Evolutionary conservation across 2,329 filamentous ascomycete species (phyloP).

Genomic region (Paecilomyces dactylethromorphus): DNA sequence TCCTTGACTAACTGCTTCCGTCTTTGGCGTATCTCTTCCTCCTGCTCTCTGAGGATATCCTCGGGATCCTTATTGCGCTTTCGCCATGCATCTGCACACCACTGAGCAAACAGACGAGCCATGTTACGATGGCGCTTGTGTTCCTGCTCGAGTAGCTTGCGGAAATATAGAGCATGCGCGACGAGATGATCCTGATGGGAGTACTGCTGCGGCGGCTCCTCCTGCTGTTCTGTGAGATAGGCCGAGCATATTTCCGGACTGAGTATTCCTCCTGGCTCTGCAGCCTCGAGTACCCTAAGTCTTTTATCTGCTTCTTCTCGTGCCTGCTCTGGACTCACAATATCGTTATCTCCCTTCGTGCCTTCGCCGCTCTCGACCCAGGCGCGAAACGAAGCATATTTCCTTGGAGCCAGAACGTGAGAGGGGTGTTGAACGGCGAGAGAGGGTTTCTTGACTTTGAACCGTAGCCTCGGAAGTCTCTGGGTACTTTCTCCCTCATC

Average conservation of each 20-base stretch:
- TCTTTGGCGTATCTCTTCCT: slow-evolving; percentile 57
- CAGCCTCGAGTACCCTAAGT: slow-evolving; percentile 63
- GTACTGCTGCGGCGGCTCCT: slow-evolving; percentile 73
- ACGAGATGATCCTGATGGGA: slow-evolving; percentile 81
- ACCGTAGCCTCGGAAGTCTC: slow-evolving; percentile 31
- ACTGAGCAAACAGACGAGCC: slow-evolving; percentile 69
- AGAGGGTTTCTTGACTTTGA: slow-evolving; percentile 47
- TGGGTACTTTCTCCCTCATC: slow-evolving; percentile 16
- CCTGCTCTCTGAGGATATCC: slow-evolving; percentile 73
- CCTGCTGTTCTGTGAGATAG: slow-evolving; percentile 65
- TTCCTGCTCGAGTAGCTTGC: slow-evolving; percentile 72
- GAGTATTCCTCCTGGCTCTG: slow-evolving; percentile 67
- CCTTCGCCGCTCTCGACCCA: slow-evolving; percentile 53
- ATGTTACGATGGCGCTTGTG: slow-evolving; percentile 67
- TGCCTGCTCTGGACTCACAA: slow-evolving; percentile 54
- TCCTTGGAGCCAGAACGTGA: slow-evolving; percentile 40
- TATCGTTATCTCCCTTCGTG: slow-evolving; percentile 37
- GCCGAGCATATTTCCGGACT: slow-evolving; percentile 63
- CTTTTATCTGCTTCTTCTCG: slow-evolving; percentile 64
- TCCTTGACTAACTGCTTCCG: slow-evolving; percentile 68
- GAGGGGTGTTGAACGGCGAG: slow-evolving; percentile 46
- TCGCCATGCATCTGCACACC: slow-evolving; percentile 36
- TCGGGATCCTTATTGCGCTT: slow-evolving; percentile 48
- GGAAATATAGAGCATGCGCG: slow-evolving; percentile 72
- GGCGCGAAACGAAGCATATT: slow-evolving; percentile 53